Percentiles rank a stretch among this genome's conserved stretches.
Conservation (phyloP, 306 rosid species). For the Arachis hypogaea region DNA sequence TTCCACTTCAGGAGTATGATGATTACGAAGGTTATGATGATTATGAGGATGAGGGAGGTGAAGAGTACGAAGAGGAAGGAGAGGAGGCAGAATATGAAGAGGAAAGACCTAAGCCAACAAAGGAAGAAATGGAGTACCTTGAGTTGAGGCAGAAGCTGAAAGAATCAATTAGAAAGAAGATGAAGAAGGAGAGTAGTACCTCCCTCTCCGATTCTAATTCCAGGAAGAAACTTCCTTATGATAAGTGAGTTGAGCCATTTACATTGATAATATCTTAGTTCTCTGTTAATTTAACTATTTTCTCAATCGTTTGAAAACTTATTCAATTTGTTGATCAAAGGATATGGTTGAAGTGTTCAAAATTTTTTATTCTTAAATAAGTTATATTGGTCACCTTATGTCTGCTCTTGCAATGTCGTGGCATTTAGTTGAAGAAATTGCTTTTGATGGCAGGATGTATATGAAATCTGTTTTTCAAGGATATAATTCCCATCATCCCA, state of each 20-base stretch:
- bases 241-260: conserved; percentile 62
- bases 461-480: conserved; percentile 10
- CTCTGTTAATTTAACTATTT: not conserved
- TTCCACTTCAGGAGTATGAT: conserved; percentile 49
- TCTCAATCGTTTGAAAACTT: not conserved
- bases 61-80: conserved; percentile 58
- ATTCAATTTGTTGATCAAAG: not conserved
- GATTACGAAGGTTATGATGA: conserved; percentile 65
- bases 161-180: conserved; percentile 62
- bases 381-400: too few relatives aligned
- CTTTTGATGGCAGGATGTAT: not conserved
- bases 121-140: conserved; percentile 74
- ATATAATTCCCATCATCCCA: not conserved
- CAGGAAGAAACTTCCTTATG: conserved; percentile 60
- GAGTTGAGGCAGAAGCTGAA: conserved; percentile 74
- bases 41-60: conserved; percentile 51
- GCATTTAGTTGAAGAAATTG: conserved; percentile 1
- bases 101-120: conserved; percentile 63
- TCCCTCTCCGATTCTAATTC: conserved; percentile 46
- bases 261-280: not conserved
- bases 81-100: conserved; percentile 56
- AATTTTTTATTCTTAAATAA: not conserved
- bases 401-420: not conserved
- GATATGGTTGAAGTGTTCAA: conserved; percentile 17
- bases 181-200: conserved; percentile 56